A percentile compares a stretch with the other conserved stretches of the same genome.
Conservation (phyloP, 163 green algal genomes). For the Scenedesmus sp. region DNA sequence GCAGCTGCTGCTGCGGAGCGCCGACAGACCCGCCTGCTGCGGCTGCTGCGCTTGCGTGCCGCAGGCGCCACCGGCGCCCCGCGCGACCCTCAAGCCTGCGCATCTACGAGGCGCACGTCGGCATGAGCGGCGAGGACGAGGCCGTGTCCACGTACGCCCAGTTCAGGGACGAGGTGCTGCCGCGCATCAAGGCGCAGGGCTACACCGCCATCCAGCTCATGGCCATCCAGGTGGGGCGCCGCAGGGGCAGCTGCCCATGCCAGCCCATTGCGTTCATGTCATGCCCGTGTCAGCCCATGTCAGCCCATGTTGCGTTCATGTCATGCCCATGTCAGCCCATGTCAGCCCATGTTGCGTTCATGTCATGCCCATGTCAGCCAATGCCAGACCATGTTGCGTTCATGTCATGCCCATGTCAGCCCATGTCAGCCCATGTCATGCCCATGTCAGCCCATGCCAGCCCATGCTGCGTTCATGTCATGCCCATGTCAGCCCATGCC, state of each 20-base stretch:
- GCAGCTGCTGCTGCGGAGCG: neutral
- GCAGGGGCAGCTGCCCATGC: neutral
- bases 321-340: no score
- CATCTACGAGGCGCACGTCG: slow-evolving; percentile 98
- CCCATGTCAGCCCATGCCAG: no score
- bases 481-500: no score
- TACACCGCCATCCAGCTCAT: slow-evolving; percentile 98
- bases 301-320: no score
- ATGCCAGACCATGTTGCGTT: no score
- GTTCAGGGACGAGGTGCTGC: slow-evolving; percentile 90
- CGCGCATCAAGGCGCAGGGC: slow-evolving; percentile 87
- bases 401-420: no score
- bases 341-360: no score
- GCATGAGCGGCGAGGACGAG: slow-evolving; percentile 90
- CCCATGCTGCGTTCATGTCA: no score
- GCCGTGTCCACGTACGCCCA: slow-evolving; percentile 88
- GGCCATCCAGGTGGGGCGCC: slow-evolving; percentile 75
- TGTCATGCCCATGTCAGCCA: no score
- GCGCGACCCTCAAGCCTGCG: slow-evolving; percentile 69
- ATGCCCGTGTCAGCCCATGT: no score
- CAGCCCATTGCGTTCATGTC: no score
- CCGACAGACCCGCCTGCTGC: neutral
- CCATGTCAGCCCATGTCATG: no score
- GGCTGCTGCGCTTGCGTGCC: neutral
- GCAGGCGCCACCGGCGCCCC: slow-evolving; percentile 59